Base-by-base conservation (phyloP, 495 filamentous ascomycete species). In the Aspergillus biplanus region DNA sequence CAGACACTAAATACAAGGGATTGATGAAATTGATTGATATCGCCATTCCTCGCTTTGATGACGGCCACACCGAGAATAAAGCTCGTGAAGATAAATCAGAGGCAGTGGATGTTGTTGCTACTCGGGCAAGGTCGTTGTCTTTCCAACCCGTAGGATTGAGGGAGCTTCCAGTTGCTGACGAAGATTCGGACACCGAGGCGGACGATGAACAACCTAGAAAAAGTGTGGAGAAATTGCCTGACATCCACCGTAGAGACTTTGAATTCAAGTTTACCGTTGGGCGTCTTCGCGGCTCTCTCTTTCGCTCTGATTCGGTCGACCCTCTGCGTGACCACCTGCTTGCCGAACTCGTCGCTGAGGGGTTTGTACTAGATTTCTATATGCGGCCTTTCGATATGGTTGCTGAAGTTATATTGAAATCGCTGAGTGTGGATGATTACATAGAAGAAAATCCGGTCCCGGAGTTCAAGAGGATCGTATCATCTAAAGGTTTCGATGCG, bases 181-280 rank as follows among this genome's bases (percentile, higher is more conserved):
- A 91, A 11, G 90, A 90, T 27, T 85, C 86, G 33, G 88, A 90
- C 63, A 83, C 85, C 4, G 81, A 83, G 46, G 79, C 83, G 44
- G 82, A 87, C 7, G 85, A 84, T 47, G 83, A 90, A 53, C 82
- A 90, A 42, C 80, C 84, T 33, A 70, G 82, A 56, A 88, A 92
- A 63, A 84, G 82, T 31, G 80, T 83, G 18, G 75, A 82, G 6
- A 72, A 73, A 21, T 62, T 80, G 1, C 80, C 92, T 44, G 90
- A 89, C 70, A 80, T 92, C 31, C 90, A 92, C 66, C 93, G 96
- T 66, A 86, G 90, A 21, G 93, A 87, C 61, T 98, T 99, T 69
- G 92, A 98, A 70, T 91, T 99, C 79, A 95, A 93, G 65, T 99
- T 99, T 68, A 90, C 90, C 2, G 96, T 97, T 55, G 95, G 96